phyloP scores from a whole-genome alignment of 441 rosid species.

The Corymbia calophylla region DNA sequence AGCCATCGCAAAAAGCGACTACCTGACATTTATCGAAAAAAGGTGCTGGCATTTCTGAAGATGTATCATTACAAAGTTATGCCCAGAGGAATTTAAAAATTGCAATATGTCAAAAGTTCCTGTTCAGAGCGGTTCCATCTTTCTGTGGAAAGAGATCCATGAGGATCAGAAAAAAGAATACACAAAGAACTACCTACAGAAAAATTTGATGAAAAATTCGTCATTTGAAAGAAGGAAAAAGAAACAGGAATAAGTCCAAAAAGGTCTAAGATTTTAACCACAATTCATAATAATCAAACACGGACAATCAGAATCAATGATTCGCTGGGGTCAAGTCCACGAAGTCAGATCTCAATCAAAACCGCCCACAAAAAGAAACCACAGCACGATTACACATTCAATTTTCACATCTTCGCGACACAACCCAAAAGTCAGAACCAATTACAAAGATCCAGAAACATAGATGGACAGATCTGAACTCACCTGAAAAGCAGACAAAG shows the following conservation, averaged over 20 bases:
- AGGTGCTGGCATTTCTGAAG: neutral
- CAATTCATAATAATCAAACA: neutral
- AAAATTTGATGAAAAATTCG: neutral
- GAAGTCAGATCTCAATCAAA: neutral
- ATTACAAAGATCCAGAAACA: neutral
- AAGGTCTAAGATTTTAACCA: neutral
- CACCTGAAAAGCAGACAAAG: constrained; percentile 66
- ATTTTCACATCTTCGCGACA: constrained; percentile 15
- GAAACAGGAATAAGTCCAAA: neutral
- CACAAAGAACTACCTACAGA: neutral
- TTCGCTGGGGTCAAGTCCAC: neutral
- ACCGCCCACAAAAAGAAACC: neutral
- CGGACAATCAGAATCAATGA: neutral
- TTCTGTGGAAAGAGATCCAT: neutral
- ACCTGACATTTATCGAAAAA: neutral
- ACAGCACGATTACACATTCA: neutral
- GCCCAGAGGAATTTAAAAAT: neutral
- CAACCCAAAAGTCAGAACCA: constrained; percentile 1
- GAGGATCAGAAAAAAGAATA: neutral
- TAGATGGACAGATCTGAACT: neutral
- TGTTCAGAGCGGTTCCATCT: neutral
- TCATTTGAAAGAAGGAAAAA: neutral
- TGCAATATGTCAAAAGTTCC: neutral
- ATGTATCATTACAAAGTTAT: neutral
- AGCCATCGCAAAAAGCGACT: neutral